Conservation (phyloP, 2,329 filamentous ascomycete genomes). For the Sarocladium kiliense region DNA sequence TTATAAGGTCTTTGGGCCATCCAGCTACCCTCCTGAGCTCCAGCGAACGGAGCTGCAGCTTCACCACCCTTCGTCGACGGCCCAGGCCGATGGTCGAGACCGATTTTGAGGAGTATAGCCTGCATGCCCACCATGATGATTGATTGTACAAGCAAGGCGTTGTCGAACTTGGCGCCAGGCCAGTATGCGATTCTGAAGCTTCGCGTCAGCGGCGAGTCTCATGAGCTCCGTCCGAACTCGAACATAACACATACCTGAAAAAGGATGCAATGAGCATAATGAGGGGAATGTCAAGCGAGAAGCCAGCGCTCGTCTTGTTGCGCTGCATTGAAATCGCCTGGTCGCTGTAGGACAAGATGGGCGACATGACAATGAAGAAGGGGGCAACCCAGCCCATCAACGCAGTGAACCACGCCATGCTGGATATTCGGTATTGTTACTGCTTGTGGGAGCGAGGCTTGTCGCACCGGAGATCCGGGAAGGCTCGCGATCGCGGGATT, state of each 20-base stretch:
- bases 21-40: slow-evolving; percentile 33
- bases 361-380: slow-evolving; percentile 58
- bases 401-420: slow-evolving; percentile 38
- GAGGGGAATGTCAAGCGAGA: slow-evolving; percentile 65
- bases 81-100: slow-evolving; percentile 60
- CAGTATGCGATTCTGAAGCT: slow-evolving; percentile 60
- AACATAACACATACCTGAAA: slow-evolving; percentile 44
- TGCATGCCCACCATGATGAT: slow-evolving; percentile 63
- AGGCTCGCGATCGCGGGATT: background rate
- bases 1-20: slow-evolving; percentile 58
- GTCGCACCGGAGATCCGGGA: background rate
- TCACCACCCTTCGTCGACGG: slow-evolving; percentile 57
- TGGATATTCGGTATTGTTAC: slow-evolving; percentile 1
- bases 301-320: slow-evolving; percentile 59
- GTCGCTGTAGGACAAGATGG: slow-evolving; percentile 60
- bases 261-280: slow-evolving; percentile 69
- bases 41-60: slow-evolving; percentile 57
- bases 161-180: slow-evolving; percentile 61
- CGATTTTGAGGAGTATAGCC: slow-evolving; percentile 59
- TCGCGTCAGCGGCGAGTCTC: background rate
- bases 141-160: slow-evolving; percentile 58
- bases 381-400: slow-evolving; percentile 55
- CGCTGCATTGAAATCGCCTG: slow-evolving; percentile 62
- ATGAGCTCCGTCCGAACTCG: background rate
- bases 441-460: background rate